Base-by-base conservation (phyloP, 345 rosid species). In the Gossypium rotundifolium region DNA sequence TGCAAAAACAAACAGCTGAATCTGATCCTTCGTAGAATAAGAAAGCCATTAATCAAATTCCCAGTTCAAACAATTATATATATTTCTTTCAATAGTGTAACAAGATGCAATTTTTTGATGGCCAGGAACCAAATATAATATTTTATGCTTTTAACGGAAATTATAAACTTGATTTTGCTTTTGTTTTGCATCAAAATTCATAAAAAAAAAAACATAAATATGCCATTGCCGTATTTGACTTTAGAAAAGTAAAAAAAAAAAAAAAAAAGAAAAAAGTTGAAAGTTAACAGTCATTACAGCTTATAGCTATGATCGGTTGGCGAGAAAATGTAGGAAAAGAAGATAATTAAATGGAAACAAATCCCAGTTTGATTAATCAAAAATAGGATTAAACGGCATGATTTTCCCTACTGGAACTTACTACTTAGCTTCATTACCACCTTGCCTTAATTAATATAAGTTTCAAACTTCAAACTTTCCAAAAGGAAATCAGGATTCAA, bases 271-370 rank as follows among this genome's bases (percentile, higher is more conserved):
- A 54, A 45, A 10, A 46, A 58, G 7, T 33, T 33, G 16, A n/a
- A 70, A 69, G 13, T 8, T 49, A 68, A 27, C 44, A 51, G 60
- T 51, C 16, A 11, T 49, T 38, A 70, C 17, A 27, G 16, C 10
- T 69, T 69, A 70, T 25, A 52, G 46, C 16, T 29, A 27, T 52
- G 72, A 68, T 68, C 33, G 48, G 60, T n/a, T 16, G 46, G 60
- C 27, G 61, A 70, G 46, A 52, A 70, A 51, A 52, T 52, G 73
- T n/a, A 52, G 73, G 60, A 11, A 70, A 70, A 51, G 22, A 51
- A 51, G 23, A 70, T 51, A 17, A 29, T 52, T 27, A 4, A 52
- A 70, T 10, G 11, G 60, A 52, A 70, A 51, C 5, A 70, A 52
- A 57, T 29, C 10, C 4, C 46, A 55, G n/a, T 10, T 51, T 29